Evolutionary conservation across 176 grass and related monocot species (phyloP), one percentile per base, ranked within the genome.

Genomic region (Microstegium vimineum): DNA sequence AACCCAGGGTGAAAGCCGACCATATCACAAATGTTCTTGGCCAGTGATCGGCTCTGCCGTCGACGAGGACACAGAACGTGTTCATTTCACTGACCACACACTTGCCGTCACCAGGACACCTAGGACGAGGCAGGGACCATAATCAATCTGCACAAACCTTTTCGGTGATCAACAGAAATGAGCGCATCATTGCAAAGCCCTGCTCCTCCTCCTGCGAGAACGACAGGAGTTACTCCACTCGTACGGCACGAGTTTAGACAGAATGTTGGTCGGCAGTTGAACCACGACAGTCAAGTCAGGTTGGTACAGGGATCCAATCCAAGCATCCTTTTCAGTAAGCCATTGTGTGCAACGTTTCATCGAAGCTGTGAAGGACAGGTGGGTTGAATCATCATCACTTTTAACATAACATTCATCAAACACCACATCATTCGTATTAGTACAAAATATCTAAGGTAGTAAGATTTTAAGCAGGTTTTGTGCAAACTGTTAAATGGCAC

Each of bases 391-490:
- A 23, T 57, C 52, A 57, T 57, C 52, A 0, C 22, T 66, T 73
- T n/a, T n/a, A n/a, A n/a, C 25, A 17, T 41, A n/a, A n/a, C 4
- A 62, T 28, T 40, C 56, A 54, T 71, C 18, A 62, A 10, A 61
- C 36, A 23, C 10, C 46, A 60, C 52, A 26, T 25, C 22, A 69
- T 23, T 41, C 66, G 23, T 40, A 26, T 25, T 14, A n/a, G n/a
- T 14, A 33, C 35, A 33, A 74, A 75, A 51, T 37, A 84, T 85
- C 81, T 41, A 84, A n/a, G n/a, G n/a, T n/a, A 11, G 32, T 5
- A 46, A n/a, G 8, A 74, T 79, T 36, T 47, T 43, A 9, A 84
- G 16, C 47, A 11, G 47, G 37, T 49, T 47, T n/a, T n/a, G n/a
- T n/a, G n/a, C n/a, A n/a, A n/a, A n/a, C n/a, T 42, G 18, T 64